Evolutionary conservation across 306 rosid genomes (phyloP), one percentile per base, ranked within the genome.

Genomic region (Castanea sativa): DNA sequence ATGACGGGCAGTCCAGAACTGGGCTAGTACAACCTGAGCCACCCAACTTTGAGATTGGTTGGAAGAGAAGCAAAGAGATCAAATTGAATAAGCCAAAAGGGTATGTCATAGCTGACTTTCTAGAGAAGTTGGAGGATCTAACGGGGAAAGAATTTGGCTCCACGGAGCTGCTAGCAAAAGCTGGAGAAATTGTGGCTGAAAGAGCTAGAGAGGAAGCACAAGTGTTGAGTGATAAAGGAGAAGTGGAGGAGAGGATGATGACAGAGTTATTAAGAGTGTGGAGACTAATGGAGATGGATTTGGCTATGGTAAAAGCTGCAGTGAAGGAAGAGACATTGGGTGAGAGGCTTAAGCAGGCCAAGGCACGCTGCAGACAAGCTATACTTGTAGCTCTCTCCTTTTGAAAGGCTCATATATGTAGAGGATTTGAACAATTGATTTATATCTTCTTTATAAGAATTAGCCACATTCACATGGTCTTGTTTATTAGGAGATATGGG

Each of bases 301-400:
- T 94, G 89, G 97, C 90, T 0, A 92, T 94, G 97, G 93, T 94
- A 0, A 94, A 92, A 65, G 97, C 91, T 65, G 83, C 98, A 0
- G 92, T 83, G 3, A 92, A 94, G 89, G 98, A 92, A 13, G 98
- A 94, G 41, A 94, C 97, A 0, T 58, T 91, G 79, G 43, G 19
- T 29, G 90, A 89, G 84, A 91, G 98, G 79, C 92, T 94, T 73
- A 80, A 81, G 72, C 92, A 87, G 76, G 98, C 98, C 18, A 92
- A 88, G 84, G 94, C 94, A 14, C 83, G 98, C 86, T 94, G 98
- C 88, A 92, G 98, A 89, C 98, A 94, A 87, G 97, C 97, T 71
- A 92, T 92, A 71, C 97, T 92, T 78, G 97, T 94, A 73, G 97
- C 97, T 71, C 80, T 87, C 83, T 91, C 97, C 41, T 91, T 94